Conservation (phyloP, 371 early-diverging fungal species). For the Mortierella sp. region DNA sequence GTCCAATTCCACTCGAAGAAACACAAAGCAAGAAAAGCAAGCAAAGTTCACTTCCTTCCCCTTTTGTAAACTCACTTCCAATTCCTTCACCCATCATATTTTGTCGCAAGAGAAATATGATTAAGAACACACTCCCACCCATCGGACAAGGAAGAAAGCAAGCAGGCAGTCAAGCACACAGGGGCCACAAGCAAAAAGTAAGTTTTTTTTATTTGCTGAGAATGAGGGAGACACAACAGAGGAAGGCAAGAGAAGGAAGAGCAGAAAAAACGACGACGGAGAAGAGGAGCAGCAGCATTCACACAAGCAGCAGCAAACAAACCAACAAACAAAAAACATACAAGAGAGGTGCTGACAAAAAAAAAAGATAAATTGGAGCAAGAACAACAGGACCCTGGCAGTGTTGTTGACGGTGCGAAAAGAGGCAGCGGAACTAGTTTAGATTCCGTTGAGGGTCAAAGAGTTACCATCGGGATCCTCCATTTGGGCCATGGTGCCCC, state of each 20-base stretch:
- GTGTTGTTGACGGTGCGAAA: background rate
- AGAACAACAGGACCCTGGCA: no score
- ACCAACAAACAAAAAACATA: background rate
- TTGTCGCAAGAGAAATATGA: background rate
- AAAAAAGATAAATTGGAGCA: no score
- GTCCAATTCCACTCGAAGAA: no score
- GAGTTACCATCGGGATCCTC: constrained; percentile 48
- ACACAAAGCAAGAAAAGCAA: no score
- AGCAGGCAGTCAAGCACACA: background rate
- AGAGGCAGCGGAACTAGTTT: background rate
- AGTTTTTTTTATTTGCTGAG: background rate
- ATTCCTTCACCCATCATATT: background rate
- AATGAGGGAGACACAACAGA: no score
- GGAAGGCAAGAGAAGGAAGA: no score
- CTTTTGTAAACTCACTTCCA: no score
- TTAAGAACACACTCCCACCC: background rate
- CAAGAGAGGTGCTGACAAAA: no score
- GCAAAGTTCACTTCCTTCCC: no score
- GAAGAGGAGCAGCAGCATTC: background rate
- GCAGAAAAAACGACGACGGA: no score
- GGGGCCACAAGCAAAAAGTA: background rate
- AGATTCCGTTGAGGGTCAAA: constrained; percentile 22
- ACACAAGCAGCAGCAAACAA: background rate
- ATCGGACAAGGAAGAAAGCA: background rate
- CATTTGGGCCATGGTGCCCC: constrained; percentile 43